Conservation (phyloP, 2,329 filamentous ascomycete species). For the Colletotrichum tamarilloi region DNA sequence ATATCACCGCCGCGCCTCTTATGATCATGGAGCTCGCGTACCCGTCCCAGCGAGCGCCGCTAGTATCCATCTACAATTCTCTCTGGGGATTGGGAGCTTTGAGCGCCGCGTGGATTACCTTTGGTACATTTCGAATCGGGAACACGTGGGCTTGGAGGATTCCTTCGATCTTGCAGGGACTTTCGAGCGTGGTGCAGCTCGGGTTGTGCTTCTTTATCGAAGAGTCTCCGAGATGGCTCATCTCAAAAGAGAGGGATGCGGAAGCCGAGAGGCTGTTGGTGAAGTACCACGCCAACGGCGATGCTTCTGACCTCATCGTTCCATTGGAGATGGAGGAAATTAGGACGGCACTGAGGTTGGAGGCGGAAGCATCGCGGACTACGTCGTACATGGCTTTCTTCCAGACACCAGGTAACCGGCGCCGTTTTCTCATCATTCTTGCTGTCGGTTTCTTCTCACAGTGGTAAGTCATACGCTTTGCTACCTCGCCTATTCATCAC, state of each 20-base stretch:
- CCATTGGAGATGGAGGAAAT: constrained; percentile 42
- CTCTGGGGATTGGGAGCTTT: constrained; percentile 35
- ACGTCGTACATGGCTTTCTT: constrained; percentile 39
- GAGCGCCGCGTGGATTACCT: constrained; percentile 36
- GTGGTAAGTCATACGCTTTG: constrained; percentile 21
- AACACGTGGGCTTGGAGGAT: constrained; percentile 32
- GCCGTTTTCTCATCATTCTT: constrained; percentile 56
- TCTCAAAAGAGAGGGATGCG: constrained; percentile 44
- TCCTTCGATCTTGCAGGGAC: constrained; percentile 25
- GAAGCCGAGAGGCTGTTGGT: constrained; percentile 45
- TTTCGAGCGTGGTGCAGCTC: constrained; percentile 24
- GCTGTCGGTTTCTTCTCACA: constrained; percentile 61
- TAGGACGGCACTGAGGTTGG: constrained; percentile 27
- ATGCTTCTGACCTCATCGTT: constrained; percentile 60
- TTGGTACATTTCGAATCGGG: constrained; percentile 32
- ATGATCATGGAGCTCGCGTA: constrained; percentile 33
- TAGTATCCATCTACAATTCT: constrained; percentile 28
- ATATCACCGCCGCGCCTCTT: constrained; percentile 37
- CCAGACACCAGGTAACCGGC: constrained; percentile 38
- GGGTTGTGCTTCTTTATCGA: constrained; percentile 38
- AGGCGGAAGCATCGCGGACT: constrained; percentile 27
- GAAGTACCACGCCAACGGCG: constrained; percentile 63
- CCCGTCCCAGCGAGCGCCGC: constrained; percentile 24
- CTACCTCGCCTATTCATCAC: not conserved
- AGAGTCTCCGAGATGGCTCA: constrained; percentile 48